Conservation (phyloP, 306 rosid species). For the Acacia crassicarpa region DNA sequence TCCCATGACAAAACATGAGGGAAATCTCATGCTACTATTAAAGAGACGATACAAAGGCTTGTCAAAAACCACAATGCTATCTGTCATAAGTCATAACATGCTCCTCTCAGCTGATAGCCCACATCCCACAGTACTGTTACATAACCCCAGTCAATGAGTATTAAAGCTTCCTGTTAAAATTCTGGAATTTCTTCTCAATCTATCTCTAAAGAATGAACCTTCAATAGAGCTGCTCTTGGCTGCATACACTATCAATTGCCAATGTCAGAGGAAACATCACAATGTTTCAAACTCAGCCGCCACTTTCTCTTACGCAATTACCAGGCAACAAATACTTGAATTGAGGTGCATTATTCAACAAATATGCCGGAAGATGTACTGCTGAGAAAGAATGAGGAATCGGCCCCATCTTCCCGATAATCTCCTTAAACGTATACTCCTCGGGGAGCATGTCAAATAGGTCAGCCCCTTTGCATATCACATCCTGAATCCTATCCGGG, state of each 20-base stretch:
- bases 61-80: constrained; percentile 28
- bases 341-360: constrained; percentile 63
- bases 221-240: constrained; percentile 29
- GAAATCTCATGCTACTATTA: constrained; percentile 40
- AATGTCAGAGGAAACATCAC: background rate
- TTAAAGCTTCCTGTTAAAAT: constrained; percentile 29
- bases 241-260: constrained; percentile 32
- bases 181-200: constrained; percentile 31
- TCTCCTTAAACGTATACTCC: constrained; percentile 81
- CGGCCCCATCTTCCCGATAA: constrained; percentile 84
- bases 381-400: constrained; percentile 81
- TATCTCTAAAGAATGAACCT: constrained; percentile 41
- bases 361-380: constrained; percentile 73
- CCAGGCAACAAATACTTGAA: constrained; percentile 77
- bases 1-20: constrained; percentile 45
- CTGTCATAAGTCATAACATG: background rate
- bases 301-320: constrained; percentile 76
- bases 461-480: constrained; percentile 71
- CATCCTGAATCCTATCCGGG: constrained; percentile 63
- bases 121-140: constrained; percentile 30
- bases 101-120: constrained; percentile 36
- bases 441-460: constrained; percentile 89
- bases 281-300: constrained; percentile 50
- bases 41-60: constrained; percentile 44
- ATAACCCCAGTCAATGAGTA: constrained; percentile 33